These are phyloP conservation scores for Amauroascus verrucosus DNA, from an alignment of 2,329 filamentous ascomycete genomes.

Conservation along the genomic window DNA sequence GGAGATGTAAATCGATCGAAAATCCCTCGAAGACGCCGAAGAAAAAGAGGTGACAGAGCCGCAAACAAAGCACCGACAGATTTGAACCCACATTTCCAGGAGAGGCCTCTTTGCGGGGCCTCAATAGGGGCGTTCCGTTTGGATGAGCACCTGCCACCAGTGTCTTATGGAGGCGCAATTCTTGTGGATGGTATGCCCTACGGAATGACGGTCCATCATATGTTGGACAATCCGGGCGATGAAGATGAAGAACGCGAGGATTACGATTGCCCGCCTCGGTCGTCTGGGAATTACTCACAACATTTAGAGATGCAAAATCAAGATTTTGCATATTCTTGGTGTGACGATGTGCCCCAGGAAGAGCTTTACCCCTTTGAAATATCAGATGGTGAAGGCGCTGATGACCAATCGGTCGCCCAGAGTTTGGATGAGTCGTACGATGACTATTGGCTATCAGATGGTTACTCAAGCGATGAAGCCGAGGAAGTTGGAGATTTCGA, in stretches of 20 bases:
- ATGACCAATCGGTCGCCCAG: conserved; percentile 30
- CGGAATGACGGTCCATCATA: conserved; percentile 94
- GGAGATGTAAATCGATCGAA: conserved; percentile 49
- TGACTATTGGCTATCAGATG: conserved; percentile 38
- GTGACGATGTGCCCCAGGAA: conserved; percentile 32
- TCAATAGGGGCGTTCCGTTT: conserved; percentile 87
- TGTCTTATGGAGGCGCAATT: conserved; percentile 81
- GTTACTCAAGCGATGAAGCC: conserved; percentile 44
- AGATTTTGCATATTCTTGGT: conserved; percentile 30
- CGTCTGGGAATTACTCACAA: conserved; percentile 31
- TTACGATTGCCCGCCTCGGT: conserved; percentile 33
- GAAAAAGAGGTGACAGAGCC: conserved; percentile 25
- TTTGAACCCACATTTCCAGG: conserved; percentile 65
- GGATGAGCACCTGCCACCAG: conserved; percentile 75
- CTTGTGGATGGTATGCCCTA: conserved; percentile 74
- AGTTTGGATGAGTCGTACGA: conserved; percentile 31
- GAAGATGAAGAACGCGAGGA: conserved; percentile 39
- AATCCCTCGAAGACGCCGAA: conserved; percentile 35
- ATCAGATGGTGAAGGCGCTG: conserved; percentile 44
- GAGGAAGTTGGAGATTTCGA: conserved; percentile 40
- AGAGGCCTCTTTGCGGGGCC: conserved; percentile 69
- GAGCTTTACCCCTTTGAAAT: conserved; percentile 40
- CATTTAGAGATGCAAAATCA: conserved; percentile 18
- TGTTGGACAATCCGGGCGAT: conserved; percentile 61
- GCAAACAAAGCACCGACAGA: conserved; percentile 24